Evolutionary conservation across 1,139 yeast species (phyloP).

Genomic region (Kodamaea anthophila): DNA sequence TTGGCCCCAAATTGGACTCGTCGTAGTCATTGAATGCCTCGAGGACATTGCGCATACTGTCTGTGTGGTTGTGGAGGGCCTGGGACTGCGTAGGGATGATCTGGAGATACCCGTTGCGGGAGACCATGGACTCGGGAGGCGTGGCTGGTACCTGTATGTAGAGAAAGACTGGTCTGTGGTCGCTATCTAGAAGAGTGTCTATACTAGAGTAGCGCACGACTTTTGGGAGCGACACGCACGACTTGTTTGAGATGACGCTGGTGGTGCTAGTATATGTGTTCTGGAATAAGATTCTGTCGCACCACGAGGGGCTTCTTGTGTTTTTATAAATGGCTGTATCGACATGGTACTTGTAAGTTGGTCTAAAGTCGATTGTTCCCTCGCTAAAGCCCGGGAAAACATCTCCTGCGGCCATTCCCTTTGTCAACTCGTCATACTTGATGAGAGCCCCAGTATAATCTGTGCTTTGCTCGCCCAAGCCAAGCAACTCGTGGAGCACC

Average conservation of each 20-base stretch:
- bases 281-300: slow-evolving; percentile 70
- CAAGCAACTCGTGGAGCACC: slow-evolving; percentile 9
- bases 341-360: slow-evolving; percentile 65
- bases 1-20: slow-evolving; percentile 34
- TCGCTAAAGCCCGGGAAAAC: slow-evolving; percentile 63
- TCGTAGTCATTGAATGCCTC: slow-evolving; percentile 9
- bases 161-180: slow-evolving; percentile 43
- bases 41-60: slow-evolving; percentile 8
- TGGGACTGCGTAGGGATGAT: slow-evolving; percentile 8
- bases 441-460: slow-evolving; percentile 20
- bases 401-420: slow-evolving; percentile 36
- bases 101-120: slow-evolving; percentile 37
- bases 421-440: slow-evolving; percentile 54
- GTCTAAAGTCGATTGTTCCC: slow-evolving; percentile 53
- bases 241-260: slow-evolving; percentile 1
- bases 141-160: slow-evolving; percentile 35
- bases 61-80: slow-evolving; percentile 16
- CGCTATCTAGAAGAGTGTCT: slow-evolving; percentile 27
- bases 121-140: slow-evolving; percentile 39
- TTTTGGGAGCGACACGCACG: slow-evolving; percentile 15
- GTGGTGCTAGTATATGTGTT: slow-evolving; percentile 30
- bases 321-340: slow-evolving; percentile 47
- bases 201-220: slow-evolving; percentile 38
- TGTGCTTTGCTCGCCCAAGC: slow-evolving; percentile 5
- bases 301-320: slow-evolving; percentile 79